Base-by-base conservation (phyloP, 169 alveolate genomes). In the Eimeria sp. region DNA sequence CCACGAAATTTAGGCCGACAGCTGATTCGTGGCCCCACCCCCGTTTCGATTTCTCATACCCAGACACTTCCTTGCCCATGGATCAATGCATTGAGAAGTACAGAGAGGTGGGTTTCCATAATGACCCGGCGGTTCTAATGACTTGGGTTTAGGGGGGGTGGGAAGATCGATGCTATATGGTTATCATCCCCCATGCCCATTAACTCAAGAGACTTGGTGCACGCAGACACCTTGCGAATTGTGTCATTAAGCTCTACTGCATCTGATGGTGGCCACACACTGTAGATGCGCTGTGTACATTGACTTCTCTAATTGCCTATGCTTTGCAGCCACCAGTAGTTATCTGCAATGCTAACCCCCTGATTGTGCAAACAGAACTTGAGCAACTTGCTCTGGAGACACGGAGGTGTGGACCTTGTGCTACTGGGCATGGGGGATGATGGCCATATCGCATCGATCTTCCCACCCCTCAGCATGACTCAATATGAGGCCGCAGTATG, bases 361-460 rank as follows among this genome's bases (percentile, higher is more conserved):
- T 47, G 65, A 47, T 7, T 78, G 65, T 78, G 63, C 72, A 54
- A 16, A 49, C 94, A 87, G 94, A 61, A n/a, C 73, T 43, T 87
- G 83, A 87, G 70, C 82, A 87, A 87, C 94, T 87, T 87, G 82
- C 94, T 87, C 34, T 49, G 94, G 94, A 58, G 82, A 49, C 82
- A 65, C 47, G 94, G 94, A n/a, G 94, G 94, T 45, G 45, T 83
- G 47, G 97, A 89, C 75, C 65, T 95, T 30, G 95, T 95, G 51
- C 30, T 95, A 27, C 54, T 95, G 43, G 97, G 97, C 73, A 75
- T 95, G 87, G 97, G 97, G 30, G 95, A 88, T 43, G 97, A 95
- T 47, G 97, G 94, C 18, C 97, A 95, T 84, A 91, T 95, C 58
- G 97, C 96, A 20, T 84, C 95, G 49, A 63, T 80, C 57, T 95